Base-by-base conservation (phyloP, 2,329 filamentous ascomycete species). In the Karstenula rhodostoma region DNA sequence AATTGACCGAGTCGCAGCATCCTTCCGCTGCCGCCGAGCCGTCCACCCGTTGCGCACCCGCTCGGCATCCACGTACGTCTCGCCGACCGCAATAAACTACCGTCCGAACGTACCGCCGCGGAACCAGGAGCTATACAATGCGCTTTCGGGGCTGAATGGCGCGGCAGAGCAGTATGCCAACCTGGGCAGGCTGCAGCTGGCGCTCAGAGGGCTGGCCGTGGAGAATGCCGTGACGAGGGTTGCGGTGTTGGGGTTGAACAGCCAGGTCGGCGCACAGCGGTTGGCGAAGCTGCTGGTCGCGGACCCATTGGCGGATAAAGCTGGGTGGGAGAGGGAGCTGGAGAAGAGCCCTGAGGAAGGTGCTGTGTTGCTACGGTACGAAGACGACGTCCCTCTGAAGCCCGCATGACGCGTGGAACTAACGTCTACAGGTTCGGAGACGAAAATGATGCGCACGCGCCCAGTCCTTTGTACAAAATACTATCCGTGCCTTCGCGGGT, bases 151-250 rank as follows among this genome's bases (percentile, higher is more conserved):
- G 23, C 81, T 94, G 2, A 84, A 90, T 68, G 85, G 84, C 54
- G 80, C 86, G 51, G 87, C 87, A 1, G 83, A 86, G 25, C 85
- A 83, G 59, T 84, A 88, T 67, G 83, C 91, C 56, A 90, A 90
- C 70, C 83, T 89, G n/a, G 87, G 90, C 32, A 84, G 89, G 57
- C 74, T 94, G 48, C 89, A 92, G 75, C 84, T 94, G 67, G 91
- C 90, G 13, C 79, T 92, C 23, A 84, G 87, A 64, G 88, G 90
- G 23, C 72, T 89, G 63, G 86, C 87, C 69, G 82, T 80, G 25
- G 79, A 83, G 49, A 77, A 80, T 62, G 82, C 85, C 2, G 79
- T 86, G 10, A 81, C 86, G 47, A 78, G 87, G 52, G 77, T 89
- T 67, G 55, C 52, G 83, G 83, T 86, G 3, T 78, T 87, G 22